Conservation (phyloP, 371 early-diverging fungal genomes). For the Mucor sp. region DNA sequence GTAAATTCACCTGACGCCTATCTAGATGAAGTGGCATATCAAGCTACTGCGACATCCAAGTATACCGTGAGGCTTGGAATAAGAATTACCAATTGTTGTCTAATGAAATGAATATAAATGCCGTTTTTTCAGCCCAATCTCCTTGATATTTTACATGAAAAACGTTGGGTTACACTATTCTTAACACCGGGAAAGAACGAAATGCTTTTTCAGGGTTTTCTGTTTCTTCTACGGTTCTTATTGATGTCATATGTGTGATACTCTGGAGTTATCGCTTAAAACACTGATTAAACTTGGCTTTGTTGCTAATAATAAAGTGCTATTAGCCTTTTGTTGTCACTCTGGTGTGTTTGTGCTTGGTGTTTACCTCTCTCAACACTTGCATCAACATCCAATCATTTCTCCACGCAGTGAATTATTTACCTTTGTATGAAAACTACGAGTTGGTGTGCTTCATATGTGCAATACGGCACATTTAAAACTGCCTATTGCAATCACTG, state of each 20-base stretch:
- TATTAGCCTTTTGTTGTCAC: background rate
- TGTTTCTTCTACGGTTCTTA: background rate
- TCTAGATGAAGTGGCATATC: background rate
- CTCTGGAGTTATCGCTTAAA: background rate
- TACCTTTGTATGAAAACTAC: no score
- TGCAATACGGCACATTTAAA: background rate
- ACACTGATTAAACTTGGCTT: background rate
- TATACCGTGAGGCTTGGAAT: background rate
- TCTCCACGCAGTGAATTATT: background rate
- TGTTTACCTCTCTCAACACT: background rate
- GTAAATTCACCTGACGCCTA: background rate
- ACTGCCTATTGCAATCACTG: background rate
- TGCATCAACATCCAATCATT: background rate
- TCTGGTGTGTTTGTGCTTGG: background rate
- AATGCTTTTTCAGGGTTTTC: background rate
- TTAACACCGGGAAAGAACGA: background rate
- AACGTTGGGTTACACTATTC: background rate
- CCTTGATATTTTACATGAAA: background rate
- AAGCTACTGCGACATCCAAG: background rate
- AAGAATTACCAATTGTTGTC: background rate
- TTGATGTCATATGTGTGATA: constrained; percentile 3
- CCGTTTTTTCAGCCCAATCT: background rate
- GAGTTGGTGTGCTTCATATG: no score
- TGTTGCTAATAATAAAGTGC: background rate
- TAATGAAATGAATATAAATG: background rate